Evolutionary conservation across 169 alveolate genomes (phyloP), one percentile per base, ranked within the genome.

Genomic region (Cryptosporidium sp.): DNA sequence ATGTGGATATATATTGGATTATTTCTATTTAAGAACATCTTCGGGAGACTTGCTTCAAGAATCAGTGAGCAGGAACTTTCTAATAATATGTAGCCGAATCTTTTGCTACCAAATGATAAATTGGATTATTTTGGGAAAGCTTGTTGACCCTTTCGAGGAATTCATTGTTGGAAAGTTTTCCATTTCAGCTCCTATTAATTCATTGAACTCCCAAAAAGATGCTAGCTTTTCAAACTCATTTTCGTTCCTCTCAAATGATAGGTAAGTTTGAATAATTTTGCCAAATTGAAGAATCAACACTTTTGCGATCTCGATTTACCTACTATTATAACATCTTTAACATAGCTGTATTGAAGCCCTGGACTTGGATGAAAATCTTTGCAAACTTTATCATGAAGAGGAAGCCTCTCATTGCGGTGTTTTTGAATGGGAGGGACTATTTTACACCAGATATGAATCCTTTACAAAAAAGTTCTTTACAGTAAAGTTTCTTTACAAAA

Each of bases 371-470:
- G 86, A 74, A 41, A 39, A 55, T 41, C 10, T 26, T 0, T 31
- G 37, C 31, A 62, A 58, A 18, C 68, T 74, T 26, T 37, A 37
- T 52, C 8, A 50, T n/a, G 45, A n/a, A 35, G 86, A 52, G n/a
- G 86, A 74, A 18, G 37, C 61, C n/a, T 52, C 39, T 21, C 86
- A 74, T 16, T 52, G 86, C 14, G 69, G 41, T 0, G 23, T 55
- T 16, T 74, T 74, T 31, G 86, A 74, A 58, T 74, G 86, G 86
- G 86, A 74, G 7, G 86, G 86, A 7, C 86, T 74, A n/a, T 74
- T 74, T 58, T 74, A 74, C 29, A 59, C 59, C 26, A 74, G 86
- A 37, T 59, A 35, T 58, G 86, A 74, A 41, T 51, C 86, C 8
- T 74, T 74, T n/a, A 74, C 71, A 16, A 52, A 74, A 29, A 74